Conservation (phyloP, 2,329 filamentous ascomycete genomes). For the Diaporthe destruens region DNA sequence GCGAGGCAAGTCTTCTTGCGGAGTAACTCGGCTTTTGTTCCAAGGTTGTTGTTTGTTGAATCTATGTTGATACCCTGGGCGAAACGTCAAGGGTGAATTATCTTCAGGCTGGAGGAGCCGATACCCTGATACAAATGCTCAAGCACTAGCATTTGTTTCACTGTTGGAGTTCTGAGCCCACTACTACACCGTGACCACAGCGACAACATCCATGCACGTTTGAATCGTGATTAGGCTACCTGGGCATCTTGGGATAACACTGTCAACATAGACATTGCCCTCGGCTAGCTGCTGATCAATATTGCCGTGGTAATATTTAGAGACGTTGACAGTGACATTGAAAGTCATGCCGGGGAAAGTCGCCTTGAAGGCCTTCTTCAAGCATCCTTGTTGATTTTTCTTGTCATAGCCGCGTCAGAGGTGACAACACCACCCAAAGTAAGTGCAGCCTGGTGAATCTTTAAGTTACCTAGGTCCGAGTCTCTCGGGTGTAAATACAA, state of each 20-base stretch:
- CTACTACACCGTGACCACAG: too few species aligned
- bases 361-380: conserved; percentile 6
- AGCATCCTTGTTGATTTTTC: background rate
- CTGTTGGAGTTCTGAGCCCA: background rate
- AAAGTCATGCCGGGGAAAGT: background rate
- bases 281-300: background rate
- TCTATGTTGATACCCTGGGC: conserved; percentile 7
- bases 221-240: background rate
- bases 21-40: background rate
- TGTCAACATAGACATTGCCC: background rate
- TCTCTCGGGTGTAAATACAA: background rate
- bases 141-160: background rate
- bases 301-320: background rate
- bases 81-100: background rate
- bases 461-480: background rate
- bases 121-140: background rate
- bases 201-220: too few species aligned
- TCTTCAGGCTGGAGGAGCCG: too few species aligned
- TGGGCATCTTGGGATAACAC: background rate
- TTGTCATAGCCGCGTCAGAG: conserved; percentile 1
- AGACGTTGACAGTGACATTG: conserved; percentile 5
- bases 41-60: background rate
- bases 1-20: background rate
- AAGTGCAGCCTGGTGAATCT: background rate
- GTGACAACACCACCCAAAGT: background rate